Evolutionary conservation across 768 basidiomycete species (phyloP), one percentile per base, ranked within the genome.

Genomic region (Lentinula boryana): DNA sequence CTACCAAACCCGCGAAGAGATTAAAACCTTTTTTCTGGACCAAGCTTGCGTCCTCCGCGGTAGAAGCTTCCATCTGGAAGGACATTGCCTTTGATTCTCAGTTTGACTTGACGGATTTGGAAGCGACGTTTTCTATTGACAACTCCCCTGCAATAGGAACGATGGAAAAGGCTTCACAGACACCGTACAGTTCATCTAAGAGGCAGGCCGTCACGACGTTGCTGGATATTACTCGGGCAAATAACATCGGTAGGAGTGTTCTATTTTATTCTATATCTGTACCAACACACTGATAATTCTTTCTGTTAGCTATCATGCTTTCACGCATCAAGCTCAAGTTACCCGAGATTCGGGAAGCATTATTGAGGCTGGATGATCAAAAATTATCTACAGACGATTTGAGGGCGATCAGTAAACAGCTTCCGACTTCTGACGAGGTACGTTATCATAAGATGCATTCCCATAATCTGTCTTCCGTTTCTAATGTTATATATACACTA

Each of bases 21-120:
- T 70, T 92, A 56, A 88, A 89, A 71, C 91, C 95, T 2, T 94
- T 97, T 76, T 93, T 93, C 70, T 96, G 95, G 94, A 88, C 85
- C 64, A 95, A 96, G 66, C 63, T 95, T 4, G 74, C 79, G n/a
- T 69, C 68, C 12, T 65, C 76, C 6, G 68, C 74, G 5, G 65
- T 80, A 4, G 63, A 65, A 3, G 66, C 79, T 6, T 89, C 89
- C 1, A 79, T 98, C 9, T 98, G 93, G 92, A 78, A 76, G 55
- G 87, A 90, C 32, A 62, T 83, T 9, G 66, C 73, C 3, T n/a
- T 69, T 0, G 67, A 72, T 12, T 63, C 80, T 0, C 62, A 76
- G 4, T 76, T 93, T 49, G 79, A 86, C 58, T 69, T 94, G 65
- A 77, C 79, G 3, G 93, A 94, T 67, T 74, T 98, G 32, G 88